Evolutionary conservation across 177 flowering plant genomes (phyloP).

Genomic region (Tripterygium wilfordii): DNA sequence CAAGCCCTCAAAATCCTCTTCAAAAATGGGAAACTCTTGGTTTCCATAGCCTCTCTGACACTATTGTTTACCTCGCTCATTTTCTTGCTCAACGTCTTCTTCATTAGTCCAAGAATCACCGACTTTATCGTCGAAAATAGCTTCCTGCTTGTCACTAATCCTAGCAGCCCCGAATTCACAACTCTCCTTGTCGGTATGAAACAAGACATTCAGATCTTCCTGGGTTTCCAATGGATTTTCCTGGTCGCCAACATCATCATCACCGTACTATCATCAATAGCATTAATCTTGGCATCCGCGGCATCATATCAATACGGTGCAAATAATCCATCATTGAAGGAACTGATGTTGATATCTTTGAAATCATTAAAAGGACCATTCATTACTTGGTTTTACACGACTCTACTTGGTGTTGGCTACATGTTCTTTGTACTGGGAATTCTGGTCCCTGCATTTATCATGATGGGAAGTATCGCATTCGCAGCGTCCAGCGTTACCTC

Average conservation of each 20-base stretch:
- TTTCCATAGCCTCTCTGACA: neutral
- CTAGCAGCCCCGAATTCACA: slow-evolving; percentile 11
- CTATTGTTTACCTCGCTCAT: neutral
- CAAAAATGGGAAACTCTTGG: slow-evolving; percentile 13
- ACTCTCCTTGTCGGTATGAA: slow-evolving; percentile 2
- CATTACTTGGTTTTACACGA: slow-evolving; percentile 24
- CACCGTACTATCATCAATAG: slow-evolving; percentile 5
- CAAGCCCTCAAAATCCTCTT: neutral
- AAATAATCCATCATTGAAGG: slow-evolving; percentile 6
- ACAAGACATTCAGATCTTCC: slow-evolving; percentile 4
- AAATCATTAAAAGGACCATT: slow-evolving; percentile 17
- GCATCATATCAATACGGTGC: neutral
- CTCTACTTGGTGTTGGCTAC: slow-evolving; percentile 18
- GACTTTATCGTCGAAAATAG: neutral
- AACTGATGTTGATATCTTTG: slow-evolving; percentile 1
- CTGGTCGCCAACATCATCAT: slow-evolving; percentile 1
- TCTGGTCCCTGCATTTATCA: neutral
- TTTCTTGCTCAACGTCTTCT: neutral
- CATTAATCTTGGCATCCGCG: slow-evolving; percentile 19
- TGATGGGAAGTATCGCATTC: neutral
- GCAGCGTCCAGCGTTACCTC: neutral
- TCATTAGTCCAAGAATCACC: neutral
- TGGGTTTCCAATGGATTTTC: slow-evolving; percentile 8
- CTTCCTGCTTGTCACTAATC: neutral
- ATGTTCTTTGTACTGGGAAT: slow-evolving; percentile 2